Base-by-base conservation (phyloP, 495 filamentous ascomycete genomes). In the Lasiosphaeriaceae sp. region DNA sequence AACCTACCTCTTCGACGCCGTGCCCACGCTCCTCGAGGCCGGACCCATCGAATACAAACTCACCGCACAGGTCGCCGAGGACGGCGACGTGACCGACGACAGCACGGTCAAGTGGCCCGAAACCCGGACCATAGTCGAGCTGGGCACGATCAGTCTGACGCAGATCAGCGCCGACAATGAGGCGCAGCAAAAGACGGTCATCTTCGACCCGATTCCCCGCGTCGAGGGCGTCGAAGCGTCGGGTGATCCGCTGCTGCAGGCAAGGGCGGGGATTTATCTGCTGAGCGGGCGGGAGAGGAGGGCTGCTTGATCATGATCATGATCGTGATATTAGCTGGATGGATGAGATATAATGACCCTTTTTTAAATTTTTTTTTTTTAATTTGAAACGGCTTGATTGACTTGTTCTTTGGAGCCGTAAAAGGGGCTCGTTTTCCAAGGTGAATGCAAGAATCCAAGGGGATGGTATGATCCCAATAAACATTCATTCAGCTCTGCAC, bases 161-260 rank as follows among this genome's bases (percentile, higher is more conserved):
- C n/a, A 37, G 73, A 2, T 37, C 70, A 8, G 47, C 5, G 52
- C 55, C 14, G 67, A 79, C 22, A 67, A 73, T 48, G 67, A 62
- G 34, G 66, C 66, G 56, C 61, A 77, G 68, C 73, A 78, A 69
- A 78, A 80, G 67, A 59, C 68, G 29, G 70, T 78, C 41, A 81
- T 82, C 54, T 82, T 80, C 58, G 79, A 83, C 65, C 79, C 80
- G 22, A 74, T 82, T 54, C 79, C 81, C 2, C 71, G 80, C 29
- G 76, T 81, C 22, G 61, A 75, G 17, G 80, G 80, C 0, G 65
- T 84, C 11, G 79, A 82, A 55, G 54, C 72, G 6, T 73, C 68
- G 34, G 74, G 62, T 21, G 80, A 83, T 69, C 79, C 80, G 51
- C 63, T 84, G 57, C 60, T 84, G 55, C 77, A 82, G 29, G 66